Base-by-base conservation (phyloP, 2,329 filamentous ascomycete species). In the Epichloe bromicola region DNA sequence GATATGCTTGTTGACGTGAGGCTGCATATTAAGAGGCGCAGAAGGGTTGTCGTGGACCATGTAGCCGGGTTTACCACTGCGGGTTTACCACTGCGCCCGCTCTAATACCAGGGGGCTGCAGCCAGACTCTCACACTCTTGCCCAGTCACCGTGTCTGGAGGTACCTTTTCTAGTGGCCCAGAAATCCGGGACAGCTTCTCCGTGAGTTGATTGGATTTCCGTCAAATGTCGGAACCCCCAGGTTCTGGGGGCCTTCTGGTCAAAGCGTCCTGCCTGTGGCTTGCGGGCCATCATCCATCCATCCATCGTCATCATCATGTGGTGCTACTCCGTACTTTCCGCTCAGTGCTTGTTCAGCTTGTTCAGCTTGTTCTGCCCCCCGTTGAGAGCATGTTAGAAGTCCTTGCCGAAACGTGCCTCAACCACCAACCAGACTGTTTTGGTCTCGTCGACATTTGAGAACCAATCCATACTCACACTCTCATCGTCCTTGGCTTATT, bases 151-250 rank as follows among this genome's bases (percentile, higher is more conserved):
- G 33, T 23, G 5, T 17, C 34, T 38, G 26, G 45, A 38, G n/a
- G 20, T 12, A 19, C 33, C 40, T 48, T 39, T 8, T 48, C 40
- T n/a, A 48, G 33, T 15, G n/a, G 14, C n/a, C 47, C 47, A 50
- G 51, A 53, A 42, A 43, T 33, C 15, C 43, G 43, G 51, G 48
- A 50, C 47, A 42, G 43, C 43, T 50, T 47, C 39, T n/a, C 39
- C 6, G 30, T 30, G 42, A 3, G n/a, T 36, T 40, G 51, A 53
- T 50, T 33, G 39, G 5, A 19, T 43, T 50, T n/a, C 48, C 51
- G 51, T 48, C 38, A 51, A 50, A 48, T 50, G 12, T 53, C 51
- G 48, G 51, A 10, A 10, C 48, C 3, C 44, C 34, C 33, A 23
- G 36, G 23, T 30, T 34, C 34, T 26, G 23, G 23, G 23, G 23